Base-by-base conservation (phyloP, 2,329 filamentous ascomycete genomes). In the Aspergillus caelatus region DNA sequence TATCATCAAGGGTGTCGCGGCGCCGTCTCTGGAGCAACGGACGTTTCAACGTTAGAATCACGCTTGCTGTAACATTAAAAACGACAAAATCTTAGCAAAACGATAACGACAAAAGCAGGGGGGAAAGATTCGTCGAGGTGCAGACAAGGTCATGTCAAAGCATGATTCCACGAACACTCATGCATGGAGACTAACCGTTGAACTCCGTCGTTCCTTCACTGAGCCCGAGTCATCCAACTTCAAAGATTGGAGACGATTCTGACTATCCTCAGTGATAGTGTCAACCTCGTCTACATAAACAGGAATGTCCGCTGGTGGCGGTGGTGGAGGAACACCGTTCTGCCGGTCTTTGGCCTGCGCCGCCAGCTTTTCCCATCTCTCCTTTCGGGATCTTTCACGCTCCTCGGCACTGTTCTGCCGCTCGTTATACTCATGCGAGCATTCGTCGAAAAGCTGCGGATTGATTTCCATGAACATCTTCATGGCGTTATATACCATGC, bases 401-500 rank as follows among this genome's bases (percentile, higher is more conserved):
- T 92, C 88, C n/a, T 91, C 89, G 4, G 94, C 93, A 67, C 88
- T 95, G 79, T 96, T 96, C 80, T 98, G 94, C 73, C 95, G 91
- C 78, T 98, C 94, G 6, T 94, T 96, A 80, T 99, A 99, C 68
- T 98, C 94, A 75, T 97, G 94, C 41, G 95, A 97, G 81, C 95
- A 99, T 76, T 99, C 95, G 72, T 99, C 95, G 73, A 99, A 99
- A 26, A 99, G 87, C 78, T 97, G 94, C 11, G 95, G 95, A 78
- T 98, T 98, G 74, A 99, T 97, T 78, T 99, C 95, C 95, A 99
- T 99, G 80, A 99, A 99, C 43, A 99, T 87, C 79, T 99, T 99
- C 95, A 99, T 98, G 62, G 95, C 95, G 74, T 98, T 99, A 79
- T 98, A 98, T 12, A 99, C 95, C 94, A 99, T 98, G 77, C 95